These are phyloP conservation scores for Saitozyma sp. DNA, from an alignment of 768 basidiomycete species.

Conservation along the genomic window DNA sequence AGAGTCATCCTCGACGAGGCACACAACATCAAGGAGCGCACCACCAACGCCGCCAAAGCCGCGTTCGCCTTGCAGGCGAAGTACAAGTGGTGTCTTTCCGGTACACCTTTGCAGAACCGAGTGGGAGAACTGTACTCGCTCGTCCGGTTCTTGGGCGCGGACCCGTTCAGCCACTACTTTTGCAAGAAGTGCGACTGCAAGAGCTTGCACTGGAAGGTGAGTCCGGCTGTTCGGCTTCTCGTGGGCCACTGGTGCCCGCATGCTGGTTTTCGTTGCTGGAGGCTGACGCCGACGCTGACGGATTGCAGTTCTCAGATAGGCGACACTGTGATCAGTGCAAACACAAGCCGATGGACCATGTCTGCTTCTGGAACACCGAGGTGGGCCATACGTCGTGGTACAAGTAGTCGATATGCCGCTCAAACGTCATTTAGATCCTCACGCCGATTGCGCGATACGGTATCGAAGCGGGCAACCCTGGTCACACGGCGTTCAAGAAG, in stretches of 20 bases:
- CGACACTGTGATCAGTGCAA: constrained; percentile 68
- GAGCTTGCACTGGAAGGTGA: constrained; percentile 75
- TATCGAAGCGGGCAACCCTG: constrained; percentile 67
- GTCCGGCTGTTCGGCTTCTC: not conserved
- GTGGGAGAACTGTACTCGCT: constrained; percentile 98
- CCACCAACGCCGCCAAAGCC: constrained; percentile 70
- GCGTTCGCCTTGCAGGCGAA: constrained; percentile 72
- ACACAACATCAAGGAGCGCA: constrained; percentile 88
- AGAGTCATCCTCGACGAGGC: constrained; percentile 75
- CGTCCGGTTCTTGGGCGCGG: constrained; percentile 81
- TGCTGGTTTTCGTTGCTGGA: too few species aligned
- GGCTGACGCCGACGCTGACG: not conserved
- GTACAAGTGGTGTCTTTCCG: constrained; percentile 92
- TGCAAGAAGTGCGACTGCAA: constrained; percentile 87
- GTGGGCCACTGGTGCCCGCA: too few species aligned
- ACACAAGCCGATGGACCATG: constrained; percentile 58
- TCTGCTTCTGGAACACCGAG: constrained; percentile 71
- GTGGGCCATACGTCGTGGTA: constrained; percentile 6
- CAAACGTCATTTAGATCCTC: constrained; percentile 82
- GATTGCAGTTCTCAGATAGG: constrained; percentile 68
- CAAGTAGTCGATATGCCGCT: not conserved
- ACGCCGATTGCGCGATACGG: constrained; percentile 89
- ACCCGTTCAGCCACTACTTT: constrained; percentile 58
- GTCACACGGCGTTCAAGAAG: constrained; percentile 84
- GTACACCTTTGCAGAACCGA: constrained; percentile 93